phyloP scores from a whole-genome alignment of 2,329 filamentous ascomycete species.

The Cladosporium sp. region DNA sequence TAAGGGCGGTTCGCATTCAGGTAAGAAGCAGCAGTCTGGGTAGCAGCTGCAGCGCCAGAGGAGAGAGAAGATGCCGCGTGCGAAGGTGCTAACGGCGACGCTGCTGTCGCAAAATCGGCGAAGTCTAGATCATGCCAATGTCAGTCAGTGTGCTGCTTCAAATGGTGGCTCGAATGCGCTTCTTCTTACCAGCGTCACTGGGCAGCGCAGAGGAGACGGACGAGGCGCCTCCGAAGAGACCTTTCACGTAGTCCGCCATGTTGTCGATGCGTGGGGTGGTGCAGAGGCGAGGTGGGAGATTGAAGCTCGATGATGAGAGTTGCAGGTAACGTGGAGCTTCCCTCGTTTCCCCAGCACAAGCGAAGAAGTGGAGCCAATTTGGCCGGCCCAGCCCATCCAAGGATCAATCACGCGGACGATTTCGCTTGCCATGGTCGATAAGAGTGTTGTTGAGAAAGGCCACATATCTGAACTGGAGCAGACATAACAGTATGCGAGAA shows the following conservation, averaged over 20 bases:
- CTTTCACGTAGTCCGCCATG: slow-evolving; percentile 60
- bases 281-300: slow-evolving; percentile 1
- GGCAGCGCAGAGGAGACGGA: slow-evolving; percentile 48
- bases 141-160: slow-evolving; percentile 17
- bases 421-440: background rate
- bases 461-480: background rate
- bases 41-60: slow-evolving; percentile 45
- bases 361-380: slow-evolving; percentile 6
- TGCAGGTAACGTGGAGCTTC: slow-evolving; percentile 6
- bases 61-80: slow-evolving; percentile 58
- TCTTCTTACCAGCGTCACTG: slow-evolving; percentile 65
- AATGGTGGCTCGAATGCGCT: slow-evolving; percentile 20
- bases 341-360: slow-evolving; percentile 1
- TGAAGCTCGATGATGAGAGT: background rate
- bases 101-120: slow-evolving; percentile 83
- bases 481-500: background rate
- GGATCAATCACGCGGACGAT: background rate
- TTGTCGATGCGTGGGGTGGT: slow-evolving; percentile 11
- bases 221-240: slow-evolving; percentile 68
- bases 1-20: slow-evolving; percentile 61
- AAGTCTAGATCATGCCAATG: slow-evolving; percentile 64
- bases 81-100: slow-evolving; percentile 60
- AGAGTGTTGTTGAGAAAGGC: background rate
- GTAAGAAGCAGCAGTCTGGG: slow-evolving; percentile 35
- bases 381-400: background rate